A percentile compares a stretch with the other conserved stretches of the same genome.
phyloP scores from a whole-genome alignment of 768 basidiomycete species.

The Leccinum arenicola region DNA sequence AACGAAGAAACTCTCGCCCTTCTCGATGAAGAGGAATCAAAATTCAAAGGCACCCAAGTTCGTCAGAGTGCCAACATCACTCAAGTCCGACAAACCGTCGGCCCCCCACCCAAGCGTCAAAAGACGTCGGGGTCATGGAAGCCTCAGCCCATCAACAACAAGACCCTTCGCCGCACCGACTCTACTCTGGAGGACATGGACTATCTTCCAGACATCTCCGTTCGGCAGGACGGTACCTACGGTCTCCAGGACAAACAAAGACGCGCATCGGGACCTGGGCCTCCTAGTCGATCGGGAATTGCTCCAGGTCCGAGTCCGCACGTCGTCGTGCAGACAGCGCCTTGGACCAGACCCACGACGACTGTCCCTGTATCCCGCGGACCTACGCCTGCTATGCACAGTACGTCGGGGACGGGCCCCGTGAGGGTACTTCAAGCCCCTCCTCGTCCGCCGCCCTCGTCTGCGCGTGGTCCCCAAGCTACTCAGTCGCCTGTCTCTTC shows the following conservation, averaged over 20 bases:
- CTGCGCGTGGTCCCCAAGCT: constrained; percentile 12
- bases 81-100: constrained; percentile 26
- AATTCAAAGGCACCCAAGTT: constrained; percentile 31
- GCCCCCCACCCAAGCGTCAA: constrained; percentile 52
- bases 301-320: constrained; percentile 9
- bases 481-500: constrained; percentile 17
- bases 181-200: constrained; percentile 42
- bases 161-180: constrained; percentile 21
- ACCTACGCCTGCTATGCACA: constrained; percentile 9
- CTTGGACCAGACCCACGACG: constrained; percentile 9
- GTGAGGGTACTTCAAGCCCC: constrained; percentile 5
- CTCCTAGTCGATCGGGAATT: constrained; percentile 12
- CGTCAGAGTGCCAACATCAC: constrained; percentile 9
- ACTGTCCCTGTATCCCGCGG: constrained; percentile 14
- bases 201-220: constrained; percentile 59
- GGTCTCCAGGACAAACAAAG: constrained; percentile 33
- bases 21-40: constrained; percentile 57
- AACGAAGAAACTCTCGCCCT: constrained; percentile 61
- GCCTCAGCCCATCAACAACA: constrained; percentile 31
- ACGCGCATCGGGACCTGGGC: constrained; percentile 12
- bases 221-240: constrained; percentile 60
- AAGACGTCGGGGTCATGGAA: constrained; percentile 49
- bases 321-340: constrained; percentile 6
- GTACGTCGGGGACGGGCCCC: constrained; percentile 9
- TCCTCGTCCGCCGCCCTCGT: constrained; percentile 16